Base-by-base conservation (phyloP, 2,329 filamentous ascomycete species). In the Alternaria hordeiaustralica region DNA sequence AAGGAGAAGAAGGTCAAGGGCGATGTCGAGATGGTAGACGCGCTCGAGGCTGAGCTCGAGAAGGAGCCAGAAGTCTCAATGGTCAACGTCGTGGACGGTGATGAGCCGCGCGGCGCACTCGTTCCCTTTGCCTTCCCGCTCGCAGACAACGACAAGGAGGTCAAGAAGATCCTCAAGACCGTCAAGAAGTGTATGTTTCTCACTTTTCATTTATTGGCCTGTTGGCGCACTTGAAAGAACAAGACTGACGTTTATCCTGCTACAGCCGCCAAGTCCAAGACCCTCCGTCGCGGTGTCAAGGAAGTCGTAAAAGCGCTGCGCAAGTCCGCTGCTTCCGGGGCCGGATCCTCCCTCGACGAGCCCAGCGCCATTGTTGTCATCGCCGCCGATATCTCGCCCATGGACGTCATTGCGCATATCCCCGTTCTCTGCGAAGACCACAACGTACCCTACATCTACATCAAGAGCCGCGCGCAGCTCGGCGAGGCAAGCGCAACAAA, bases 381-480 rank as follows among this genome's bases (percentile, higher is more conserved):
- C 72, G 96, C 96, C 36, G 96, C 93, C 74, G 96, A 99, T 83
- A 98, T 99, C 85, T 97, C 93, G 57, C 96, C 96, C 70, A 95
- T 96, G 90, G 96, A 99, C 82, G 96, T 99, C 80, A 97, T 99
- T 84, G 96, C 93, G 64, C 96, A 99, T 84, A 92, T 99, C 71
- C 96, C 96, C 75, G 92, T 99, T 61, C 90, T 98, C 62, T 98
- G 96, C 87, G 96, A 99, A 85, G 95, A 98, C 84, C 94, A 97
- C 87, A 93, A 92, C 82, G 93, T 97, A 64, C 96, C 96, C 33
- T 99, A 98, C 84, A 89, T 99, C 82, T 99, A 96, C 82, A 92
- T 99, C 74, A 89, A 90, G 65, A 96, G 92, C 76, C 91, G 96
- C 74, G 95, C 94, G 65, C 95, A 98, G 84, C 89, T 99, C 61